Percentiles rank a stretch among this genome's conserved stretches.
Conservation (phyloP, 768 basidiomycete species). For the Boletus speciosus region DNA sequence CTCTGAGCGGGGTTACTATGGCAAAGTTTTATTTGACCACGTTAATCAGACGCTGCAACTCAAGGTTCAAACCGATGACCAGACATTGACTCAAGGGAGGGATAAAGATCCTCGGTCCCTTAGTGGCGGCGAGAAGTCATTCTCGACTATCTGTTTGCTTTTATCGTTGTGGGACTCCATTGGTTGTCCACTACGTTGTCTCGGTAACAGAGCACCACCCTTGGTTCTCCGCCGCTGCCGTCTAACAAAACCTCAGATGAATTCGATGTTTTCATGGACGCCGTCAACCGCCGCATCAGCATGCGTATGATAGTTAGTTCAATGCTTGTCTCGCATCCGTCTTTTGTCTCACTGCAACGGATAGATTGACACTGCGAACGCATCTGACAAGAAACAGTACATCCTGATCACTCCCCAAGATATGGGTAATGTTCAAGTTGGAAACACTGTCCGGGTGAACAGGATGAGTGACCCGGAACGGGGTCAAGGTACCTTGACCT, state of each 20-base stretch:
- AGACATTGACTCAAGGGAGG: slow-evolving; percentile 56
- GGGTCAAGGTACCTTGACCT: slow-evolving; percentile 49
- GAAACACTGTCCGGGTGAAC: slow-evolving; percentile 68
- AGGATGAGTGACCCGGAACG: slow-evolving; percentile 79
- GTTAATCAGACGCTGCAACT: slow-evolving; percentile 56
- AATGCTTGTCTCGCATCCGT: background rate
- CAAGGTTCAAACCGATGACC: slow-evolving; percentile 83
- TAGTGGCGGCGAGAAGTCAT: slow-evolving; percentile 95
- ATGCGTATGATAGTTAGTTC: slow-evolving; percentile 89
- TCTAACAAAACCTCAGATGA: slow-evolving; percentile 58
- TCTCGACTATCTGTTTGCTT: slow-evolving; percentile 91
- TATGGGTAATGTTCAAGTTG: slow-evolving; percentile 70
- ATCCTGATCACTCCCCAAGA: slow-evolving; percentile 96
- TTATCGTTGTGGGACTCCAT: slow-evolving; percentile 97
- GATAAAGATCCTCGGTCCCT: slow-evolving; percentile 85
- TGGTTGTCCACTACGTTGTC: slow-evolving; percentile 88
- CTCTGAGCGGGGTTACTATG: slow-evolving; percentile 82
- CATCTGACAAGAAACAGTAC: slow-evolving; percentile 86
- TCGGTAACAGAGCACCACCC: slow-evolving; percentile 48
- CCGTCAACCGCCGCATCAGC: slow-evolving; percentile 84
- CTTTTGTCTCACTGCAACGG: slow-evolving; percentile 7
- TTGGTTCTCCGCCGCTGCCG: background rate
- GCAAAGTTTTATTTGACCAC: slow-evolving; percentile 88
- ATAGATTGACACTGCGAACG: slow-evolving; percentile 86
- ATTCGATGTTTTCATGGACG: slow-evolving; percentile 98